A percentile compares a stretch with the other conserved stretches of the same genome.
phyloP scores from a whole-genome alignment of 2,329 filamentous ascomycete species.

The Rhynchosporium agropyri region DNA sequence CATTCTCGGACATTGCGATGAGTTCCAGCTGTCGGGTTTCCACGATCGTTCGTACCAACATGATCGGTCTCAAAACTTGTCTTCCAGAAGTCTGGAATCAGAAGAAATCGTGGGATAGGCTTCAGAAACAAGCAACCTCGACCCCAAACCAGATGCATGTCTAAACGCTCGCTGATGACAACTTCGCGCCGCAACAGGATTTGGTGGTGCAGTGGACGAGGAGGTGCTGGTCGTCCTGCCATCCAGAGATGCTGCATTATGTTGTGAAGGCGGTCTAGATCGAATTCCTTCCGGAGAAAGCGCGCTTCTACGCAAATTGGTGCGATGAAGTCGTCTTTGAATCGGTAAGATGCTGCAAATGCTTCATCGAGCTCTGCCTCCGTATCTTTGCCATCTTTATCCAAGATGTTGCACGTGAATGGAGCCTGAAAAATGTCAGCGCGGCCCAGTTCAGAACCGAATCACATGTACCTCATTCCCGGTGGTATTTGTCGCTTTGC shows the following conservation, averaged over 20 bases:
- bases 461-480: not conserved
- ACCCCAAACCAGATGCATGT: conserved; percentile 43
- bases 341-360: not conserved
- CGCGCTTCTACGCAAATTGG: not conserved
- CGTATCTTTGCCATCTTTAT: not conserved
- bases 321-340: not conserved
- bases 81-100: conserved; percentile 35
- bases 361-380: not conserved
- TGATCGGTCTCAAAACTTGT: not conserved
- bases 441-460: not conserved
- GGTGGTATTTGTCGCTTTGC: not conserved
- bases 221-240: conserved; percentile 20
- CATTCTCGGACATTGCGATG: conserved; percentile 7
- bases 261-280: conserved; percentile 18
- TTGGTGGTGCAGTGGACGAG: conserved; percentile 41
- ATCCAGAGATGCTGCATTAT: conserved; percentile 23
- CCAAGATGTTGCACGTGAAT: not conserved
- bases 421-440: not conserved
- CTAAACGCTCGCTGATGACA: conserved; percentile 40
- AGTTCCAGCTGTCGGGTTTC: not conserved
- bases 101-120: conserved; percentile 39
- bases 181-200: conserved; percentile 38
- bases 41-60: not conserved
- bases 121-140: conserved; percentile 40
- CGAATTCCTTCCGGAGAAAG: conserved; percentile 4